Conservation (phyloP, 2,329 filamentous ascomycete genomes). For the Periconia macrospinosa region DNA sequence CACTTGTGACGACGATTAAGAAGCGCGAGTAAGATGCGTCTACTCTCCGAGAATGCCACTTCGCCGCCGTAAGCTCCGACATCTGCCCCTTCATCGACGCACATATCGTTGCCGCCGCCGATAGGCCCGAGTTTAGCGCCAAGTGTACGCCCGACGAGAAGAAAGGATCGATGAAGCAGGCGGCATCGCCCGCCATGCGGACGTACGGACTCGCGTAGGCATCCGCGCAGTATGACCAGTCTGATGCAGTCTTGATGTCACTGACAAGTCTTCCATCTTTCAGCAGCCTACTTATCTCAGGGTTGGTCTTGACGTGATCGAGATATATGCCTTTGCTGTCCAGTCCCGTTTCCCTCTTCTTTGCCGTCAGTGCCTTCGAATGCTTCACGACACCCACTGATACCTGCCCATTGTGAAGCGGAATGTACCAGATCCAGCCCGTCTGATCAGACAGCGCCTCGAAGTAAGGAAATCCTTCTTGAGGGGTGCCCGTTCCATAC, state of each 20-base stretch:
- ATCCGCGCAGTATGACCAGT: constrained; percentile 27
- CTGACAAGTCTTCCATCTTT: background rate
- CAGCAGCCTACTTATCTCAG: constrained; percentile 1
- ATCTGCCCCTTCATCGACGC: constrained; percentile 45
- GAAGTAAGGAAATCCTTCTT: constrained; percentile 46
- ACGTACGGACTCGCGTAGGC: constrained; percentile 44
- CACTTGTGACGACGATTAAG: constrained; percentile 47
- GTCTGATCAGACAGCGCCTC: constrained; percentile 31
- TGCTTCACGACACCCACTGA: constrained; percentile 6
- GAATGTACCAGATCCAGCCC: constrained; percentile 56
- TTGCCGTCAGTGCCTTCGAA: background rate
- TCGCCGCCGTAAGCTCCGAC: constrained; percentile 30
- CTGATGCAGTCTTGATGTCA: constrained; percentile 7
- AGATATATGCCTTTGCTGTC: background rate
- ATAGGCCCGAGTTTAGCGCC: constrained; percentile 47
- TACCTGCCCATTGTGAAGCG: constrained; percentile 49
- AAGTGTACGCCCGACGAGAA: constrained; percentile 55
- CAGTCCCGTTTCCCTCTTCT: background rate
- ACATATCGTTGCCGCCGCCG: constrained; percentile 50
- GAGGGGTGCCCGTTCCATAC: constrained; percentile 41
- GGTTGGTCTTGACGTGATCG: background rate
- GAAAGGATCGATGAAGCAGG: constrained; percentile 53
- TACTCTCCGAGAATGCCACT: constrained; percentile 51
- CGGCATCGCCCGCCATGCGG: constrained; percentile 52
- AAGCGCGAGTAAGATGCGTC: constrained; percentile 53